Conservation (phyloP, 805 yeast genomes). For the Suhomyces faveliae region DNA sequence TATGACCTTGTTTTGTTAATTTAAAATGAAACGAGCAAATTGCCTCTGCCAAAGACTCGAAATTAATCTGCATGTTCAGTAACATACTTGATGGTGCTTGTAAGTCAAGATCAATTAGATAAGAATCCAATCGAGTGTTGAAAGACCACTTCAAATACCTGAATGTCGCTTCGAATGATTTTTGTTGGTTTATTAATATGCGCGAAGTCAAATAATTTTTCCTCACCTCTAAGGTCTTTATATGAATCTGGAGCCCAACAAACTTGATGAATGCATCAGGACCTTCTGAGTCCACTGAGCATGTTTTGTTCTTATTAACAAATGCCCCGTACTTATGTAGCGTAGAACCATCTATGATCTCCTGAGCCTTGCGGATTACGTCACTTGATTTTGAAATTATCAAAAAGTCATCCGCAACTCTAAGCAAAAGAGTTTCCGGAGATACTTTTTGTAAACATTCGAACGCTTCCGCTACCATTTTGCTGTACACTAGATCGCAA, state of each 20-base stretch:
- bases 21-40: background rate
- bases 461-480: constrained; percentile 45
- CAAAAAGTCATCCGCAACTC: constrained; percentile 85
- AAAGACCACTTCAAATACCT: constrained; percentile 23
- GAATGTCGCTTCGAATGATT: constrained; percentile 21
- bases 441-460: constrained; percentile 13
- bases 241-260: constrained; percentile 30
- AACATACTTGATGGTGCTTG: constrained; percentile 12
- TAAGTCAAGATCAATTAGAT: constrained; percentile 17
- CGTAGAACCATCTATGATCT: constrained; percentile 16
- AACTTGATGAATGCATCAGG: constrained; percentile 16
- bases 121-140: constrained; percentile 18
- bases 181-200: background rate
- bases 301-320: constrained; percentile 32
- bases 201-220: constrained; percentile 7
- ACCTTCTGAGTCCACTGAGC: constrained; percentile 12
- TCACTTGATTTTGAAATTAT: constrained; percentile 51
- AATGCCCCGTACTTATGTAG: constrained; percentile 35
- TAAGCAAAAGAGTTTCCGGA: constrained; percentile 41
- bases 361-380: constrained; percentile 18
- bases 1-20: background rate
- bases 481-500: constrained; percentile 72
- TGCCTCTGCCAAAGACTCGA: constrained; percentile 11
- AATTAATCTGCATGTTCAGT: constrained; percentile 9
- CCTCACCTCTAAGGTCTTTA: constrained; percentile 19